Base-by-base conservation (phyloP, 768 basidiomycete species). In the Cystofilobasidium ferigula region DNA sequence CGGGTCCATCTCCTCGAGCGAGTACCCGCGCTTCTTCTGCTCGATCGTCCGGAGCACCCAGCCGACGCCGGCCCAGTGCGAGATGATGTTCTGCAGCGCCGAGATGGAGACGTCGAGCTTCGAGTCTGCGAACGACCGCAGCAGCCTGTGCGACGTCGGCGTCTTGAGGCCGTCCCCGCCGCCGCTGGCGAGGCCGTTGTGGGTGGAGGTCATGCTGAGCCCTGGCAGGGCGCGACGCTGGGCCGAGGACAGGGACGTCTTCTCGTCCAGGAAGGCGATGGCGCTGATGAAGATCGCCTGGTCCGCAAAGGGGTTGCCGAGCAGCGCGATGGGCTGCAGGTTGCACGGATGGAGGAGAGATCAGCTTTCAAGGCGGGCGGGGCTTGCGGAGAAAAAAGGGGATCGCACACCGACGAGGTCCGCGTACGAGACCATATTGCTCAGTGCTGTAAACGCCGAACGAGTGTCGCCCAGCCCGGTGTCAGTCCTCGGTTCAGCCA, bases 31-130 rank as follows among this genome's bases (percentile, higher is more conserved):
- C 40, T 63, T 54, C 58, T 68, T 68, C 62, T 68, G 67, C 14
- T 68, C 62, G 48, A 68, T 68, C 47, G 67, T 68, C 7, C 67
- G n/a, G 10, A 63, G 45, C 16, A 68, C 67, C 67, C 67, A 68
- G 16, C 61, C 61, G 7, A 63, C 67, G 16, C 67, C 61, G n/a
- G 61, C 67, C 67, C 67, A 68, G 34, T 34, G 67, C 10, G 35
- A 30, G 4, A 43, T 62, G 18, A 62, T n/a, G 34, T 62, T 63
- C n/a, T 57, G 62, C n/a, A 68, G 26, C 5, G 61, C 61, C 30
- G 67, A 38, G 12, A 63, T 36, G 13, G 61, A 63, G 3, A 68
- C 62, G 57, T 62, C 60, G 42, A 68, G 51, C 38, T 68, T 68
- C 12, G 43, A 47, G 10, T 62, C 60, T 13, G 67, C 62, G 36